phyloP scores from a whole-genome alignment of 1,284 basidiomycete genomes.

The Rhodotorula sp. region DNA sequence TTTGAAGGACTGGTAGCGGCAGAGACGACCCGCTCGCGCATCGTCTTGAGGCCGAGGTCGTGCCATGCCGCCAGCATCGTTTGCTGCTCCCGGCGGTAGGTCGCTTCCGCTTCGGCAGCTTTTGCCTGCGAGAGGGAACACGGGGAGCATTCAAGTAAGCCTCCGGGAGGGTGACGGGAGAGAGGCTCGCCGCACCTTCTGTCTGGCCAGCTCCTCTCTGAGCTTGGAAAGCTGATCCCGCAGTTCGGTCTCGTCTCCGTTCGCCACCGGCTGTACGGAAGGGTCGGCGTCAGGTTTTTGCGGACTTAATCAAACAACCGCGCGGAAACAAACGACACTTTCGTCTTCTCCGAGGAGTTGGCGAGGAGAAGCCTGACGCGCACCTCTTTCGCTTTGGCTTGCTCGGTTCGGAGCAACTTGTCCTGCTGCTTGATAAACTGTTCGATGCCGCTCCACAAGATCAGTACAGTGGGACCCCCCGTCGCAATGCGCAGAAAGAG shows the following conservation, averaged over 20 bases:
- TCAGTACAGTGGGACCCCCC: conserved; percentile 9
- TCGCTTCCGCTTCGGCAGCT: conserved; percentile 57
- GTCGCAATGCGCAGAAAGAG: not conserved
- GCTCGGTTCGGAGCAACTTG: conserved; percentile 65
- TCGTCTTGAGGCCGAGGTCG: conserved; percentile 63
- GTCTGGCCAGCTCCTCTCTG: conserved; percentile 64
- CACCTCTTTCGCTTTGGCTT: conserved; percentile 48
- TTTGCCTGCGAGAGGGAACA: conserved; percentile 44
- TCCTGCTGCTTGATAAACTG: conserved; percentile 92
- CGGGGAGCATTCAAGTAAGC: no score
- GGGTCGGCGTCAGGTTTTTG: no score
- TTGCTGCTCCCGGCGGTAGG: conserved; percentile 72
- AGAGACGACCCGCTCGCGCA: conserved; percentile 56
- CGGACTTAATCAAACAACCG: no score
- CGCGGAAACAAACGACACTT: no score
- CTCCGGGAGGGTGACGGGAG: not conserved
- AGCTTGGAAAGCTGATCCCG: conserved; percentile 68
- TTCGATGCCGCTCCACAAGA: not conserved
- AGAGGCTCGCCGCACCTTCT: conserved; percentile 56
- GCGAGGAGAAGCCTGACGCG: not conserved
- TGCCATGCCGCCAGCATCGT: conserved; percentile 76
- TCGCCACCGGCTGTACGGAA: no score
- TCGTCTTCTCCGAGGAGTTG: no score
- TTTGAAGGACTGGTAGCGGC: conserved; percentile 35
- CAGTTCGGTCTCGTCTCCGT: conserved; percentile 63